Percentiles rank a stretch among this genome's conserved stretches.
Evolutionary conservation across 495 filamentous ascomycete genomes (phyloP).

Genomic region (Chaetomium fimeti): DNA sequence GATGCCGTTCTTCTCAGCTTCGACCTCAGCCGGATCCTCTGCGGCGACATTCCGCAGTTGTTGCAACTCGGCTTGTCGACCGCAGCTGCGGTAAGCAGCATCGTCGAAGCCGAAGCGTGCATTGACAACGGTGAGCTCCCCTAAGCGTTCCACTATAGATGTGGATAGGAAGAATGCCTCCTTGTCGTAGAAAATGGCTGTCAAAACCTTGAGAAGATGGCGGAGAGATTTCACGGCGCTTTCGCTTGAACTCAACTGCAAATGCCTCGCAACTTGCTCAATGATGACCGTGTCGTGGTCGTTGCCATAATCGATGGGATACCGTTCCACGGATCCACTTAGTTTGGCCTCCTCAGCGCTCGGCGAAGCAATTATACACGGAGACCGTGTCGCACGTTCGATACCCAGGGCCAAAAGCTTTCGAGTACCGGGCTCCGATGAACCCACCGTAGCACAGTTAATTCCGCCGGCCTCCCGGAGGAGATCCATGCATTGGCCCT

Average conservation of each 20-base stretch:
- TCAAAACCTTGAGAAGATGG: conserved; percentile 53
- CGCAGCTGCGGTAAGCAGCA: conserved; percentile 65
- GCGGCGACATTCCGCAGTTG: conserved; percentile 49
- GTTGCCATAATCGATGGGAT: conserved; percentile 60
- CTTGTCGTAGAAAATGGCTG: conserved; percentile 61
- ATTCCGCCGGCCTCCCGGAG: conserved; percentile 53
- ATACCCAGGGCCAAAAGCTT: conserved; percentile 60
- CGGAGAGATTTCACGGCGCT: conserved; percentile 41
- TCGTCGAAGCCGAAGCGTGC: conserved; percentile 70
- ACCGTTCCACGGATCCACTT: conserved; percentile 46
- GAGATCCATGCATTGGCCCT: conserved; percentile 58
- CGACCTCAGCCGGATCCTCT: conserved; percentile 59
- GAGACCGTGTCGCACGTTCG: conserved; percentile 61
- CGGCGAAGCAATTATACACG: conserved; percentile 66
- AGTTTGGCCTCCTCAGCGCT: conserved; percentile 36
- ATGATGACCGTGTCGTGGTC: conserved; percentile 54
- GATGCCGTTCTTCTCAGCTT: conserved; percentile 69
- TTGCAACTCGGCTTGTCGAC: conserved; percentile 66
- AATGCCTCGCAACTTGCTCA: conserved; percentile 35
- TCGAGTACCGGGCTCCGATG: conserved; percentile 35
- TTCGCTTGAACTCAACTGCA: conserved; percentile 26
- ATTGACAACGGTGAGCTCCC: conserved; percentile 48
- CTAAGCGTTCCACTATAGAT: conserved; percentile 42
- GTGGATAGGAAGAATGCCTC: conserved; percentile 65
- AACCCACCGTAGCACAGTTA: conserved; percentile 38